Evolutionary conservation across 2,329 filamentous ascomycete genomes (phyloP).

Genomic region (Incumbomyces lentus): DNA sequence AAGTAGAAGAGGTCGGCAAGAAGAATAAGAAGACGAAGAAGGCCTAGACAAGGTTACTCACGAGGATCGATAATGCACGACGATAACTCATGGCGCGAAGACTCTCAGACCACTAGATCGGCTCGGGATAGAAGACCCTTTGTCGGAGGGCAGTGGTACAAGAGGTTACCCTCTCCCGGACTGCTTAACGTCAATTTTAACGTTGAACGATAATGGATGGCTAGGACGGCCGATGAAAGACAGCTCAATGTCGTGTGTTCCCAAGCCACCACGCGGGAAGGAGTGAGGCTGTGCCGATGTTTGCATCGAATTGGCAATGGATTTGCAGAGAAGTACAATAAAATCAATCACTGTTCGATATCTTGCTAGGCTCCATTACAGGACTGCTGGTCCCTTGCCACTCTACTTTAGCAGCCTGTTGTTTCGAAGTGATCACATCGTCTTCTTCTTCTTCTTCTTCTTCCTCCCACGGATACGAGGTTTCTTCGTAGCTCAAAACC

Average conservation of each 20-base stretch:
- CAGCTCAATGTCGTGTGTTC: neutral
- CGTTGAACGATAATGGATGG: too few relatives aligned
- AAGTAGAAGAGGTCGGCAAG: conserved; percentile 20
- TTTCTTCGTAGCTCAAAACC: conserved; percentile 29
- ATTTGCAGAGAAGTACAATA: too few relatives aligned
- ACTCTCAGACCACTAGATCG: too few relatives aligned
- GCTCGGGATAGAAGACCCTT: too few relatives aligned
- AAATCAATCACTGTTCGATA: too few relatives aligned
- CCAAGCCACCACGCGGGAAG: neutral
- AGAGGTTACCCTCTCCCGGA: too few relatives aligned
- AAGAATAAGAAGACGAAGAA: conserved; percentile 23
- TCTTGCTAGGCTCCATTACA: neutral
- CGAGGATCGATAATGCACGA: too few relatives aligned
- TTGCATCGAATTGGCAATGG: too few relatives aligned
- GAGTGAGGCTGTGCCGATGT: too few relatives aligned
- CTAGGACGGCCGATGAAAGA: neutral
- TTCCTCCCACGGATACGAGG: conserved; percentile 24
- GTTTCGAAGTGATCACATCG: neutral
- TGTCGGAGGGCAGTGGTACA: too few relatives aligned
- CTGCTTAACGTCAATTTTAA: too few relatives aligned
- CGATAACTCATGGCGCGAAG: too few relatives aligned
- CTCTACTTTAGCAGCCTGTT: neutral
- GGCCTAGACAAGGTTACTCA: neutral
- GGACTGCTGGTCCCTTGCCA: neutral
- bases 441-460: neutral